Base-by-base conservation (phyloP, 228 moss, liverwort and hornwort genomes). In the Sphagnum fallax region DNA sequence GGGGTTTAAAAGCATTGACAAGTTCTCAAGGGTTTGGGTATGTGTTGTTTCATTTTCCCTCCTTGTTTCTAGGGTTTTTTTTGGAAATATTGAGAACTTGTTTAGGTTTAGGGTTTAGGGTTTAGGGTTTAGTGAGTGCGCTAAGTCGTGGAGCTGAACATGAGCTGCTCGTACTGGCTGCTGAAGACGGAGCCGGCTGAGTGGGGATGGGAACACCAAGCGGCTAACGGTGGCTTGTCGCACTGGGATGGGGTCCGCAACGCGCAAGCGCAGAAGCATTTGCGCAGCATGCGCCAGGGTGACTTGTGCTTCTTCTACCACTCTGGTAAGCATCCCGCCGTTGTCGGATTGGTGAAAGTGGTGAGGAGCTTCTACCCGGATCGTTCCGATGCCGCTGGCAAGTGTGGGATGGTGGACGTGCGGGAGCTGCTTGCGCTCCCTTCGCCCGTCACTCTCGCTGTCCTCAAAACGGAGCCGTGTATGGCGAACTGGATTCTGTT, bases 281-380 rank as follows among this genome's bases (percentile, higher is more conserved):
- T 96, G 73, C 78, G 83, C 67, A 78, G 80, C 52, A 96, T 96
- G 96, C 76, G 67, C 0, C 53, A 49, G 49, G 92, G 91, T 0
- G 96, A 96, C 62, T 80, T 86, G 6, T 91, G 89, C 63, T 84
- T 95, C 73, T 95, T 96, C 62, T 96, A 92, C 80, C 92, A 96
- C 69, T 89, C 92, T 0, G 92, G 83, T 49, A 76, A 84, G 65
- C 72, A 67, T 53, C 88, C 83, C 49, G 84, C 88, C 16, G 89
- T 96, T 50, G 81, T 76, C 4, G 96, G 96, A 4, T 77, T 96
- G 15, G 92, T 92, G 73, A 87, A 84, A 62, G 83, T 96, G 18
- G 79, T 89, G 71, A 82, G 61, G 69, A 75, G 79, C 0, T 87
- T 86, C 16, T 93, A 92, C 61, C 92, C 92, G 5, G 96, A 96